phyloP scores from a whole-genome alignment of 1,139 yeast genomes.

The Taphrina wiesneri region DNA sequence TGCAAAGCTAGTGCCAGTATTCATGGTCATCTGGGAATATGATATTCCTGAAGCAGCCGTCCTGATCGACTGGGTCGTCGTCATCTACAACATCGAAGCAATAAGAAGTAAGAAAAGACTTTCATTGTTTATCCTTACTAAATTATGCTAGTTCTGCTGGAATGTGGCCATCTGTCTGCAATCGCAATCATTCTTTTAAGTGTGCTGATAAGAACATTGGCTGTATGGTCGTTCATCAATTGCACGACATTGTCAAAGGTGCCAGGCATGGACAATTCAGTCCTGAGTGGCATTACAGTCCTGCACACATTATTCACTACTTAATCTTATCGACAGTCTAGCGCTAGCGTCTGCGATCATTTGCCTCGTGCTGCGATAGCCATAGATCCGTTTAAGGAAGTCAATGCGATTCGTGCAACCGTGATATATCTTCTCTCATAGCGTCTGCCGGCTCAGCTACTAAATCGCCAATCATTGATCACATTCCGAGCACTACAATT shows the following conservation, averaged over 20 bases:
- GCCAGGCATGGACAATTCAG: conserved; percentile 7
- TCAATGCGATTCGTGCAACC: no score
- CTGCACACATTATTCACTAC: conserved; percentile 3
- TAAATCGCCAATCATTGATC: no score
- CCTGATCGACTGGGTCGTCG: conserved; percentile 63
- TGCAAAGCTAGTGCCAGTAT: conserved; percentile 81
- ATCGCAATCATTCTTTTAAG: conserved; percentile 40
- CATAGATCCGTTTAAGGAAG: no score
- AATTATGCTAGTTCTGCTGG: conserved; percentile 20
- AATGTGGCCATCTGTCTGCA: conserved; percentile 37
- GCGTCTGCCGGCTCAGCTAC: no score
- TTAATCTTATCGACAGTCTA: neutral
- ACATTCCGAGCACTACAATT: no score
- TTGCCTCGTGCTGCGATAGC: neutral
- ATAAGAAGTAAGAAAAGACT: conserved; percentile 43
- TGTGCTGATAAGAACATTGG: conserved; percentile 8
- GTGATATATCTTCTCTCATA: no score
- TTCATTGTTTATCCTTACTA: neutral
- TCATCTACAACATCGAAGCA: conserved; percentile 66
- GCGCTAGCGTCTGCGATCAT: neutral
- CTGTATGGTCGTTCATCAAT: neutral
- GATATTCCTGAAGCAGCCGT: conserved; percentile 69
- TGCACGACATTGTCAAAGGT: conserved; percentile 1
- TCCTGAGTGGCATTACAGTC: neutral
- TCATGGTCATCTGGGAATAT: conserved; percentile 96